Conservation (phyloP, 345 rosid species). For the Linum lewisii region DNA sequence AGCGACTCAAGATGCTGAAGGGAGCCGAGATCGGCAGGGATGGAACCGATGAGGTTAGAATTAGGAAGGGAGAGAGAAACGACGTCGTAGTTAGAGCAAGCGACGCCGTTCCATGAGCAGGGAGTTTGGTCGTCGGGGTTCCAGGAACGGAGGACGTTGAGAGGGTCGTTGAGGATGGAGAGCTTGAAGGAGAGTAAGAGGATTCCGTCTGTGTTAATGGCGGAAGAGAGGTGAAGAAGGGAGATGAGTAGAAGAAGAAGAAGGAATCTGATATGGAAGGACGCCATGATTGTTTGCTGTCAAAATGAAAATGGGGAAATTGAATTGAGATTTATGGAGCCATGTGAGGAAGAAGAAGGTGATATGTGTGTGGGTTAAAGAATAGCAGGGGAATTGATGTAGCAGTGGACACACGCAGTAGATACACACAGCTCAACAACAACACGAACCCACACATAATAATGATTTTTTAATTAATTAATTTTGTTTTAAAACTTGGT, state of each 20-base stretch:
- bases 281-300: conserved; percentile 28
- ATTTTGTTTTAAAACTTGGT: too few relatives aligned
- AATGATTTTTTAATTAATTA: conserved; percentile 12
- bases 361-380: conserved; percentile 3
- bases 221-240: conserved; percentile 17
- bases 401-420: conserved; percentile 1
- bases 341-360: conserved; percentile 31
- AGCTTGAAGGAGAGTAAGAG: conserved; percentile 69
- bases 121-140: conserved; percentile 48
- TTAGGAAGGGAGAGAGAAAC: conserved; percentile 52
- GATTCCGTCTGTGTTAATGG: conserved; percentile 63
- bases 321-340: conserved; percentile 33
- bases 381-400: conserved; percentile 9
- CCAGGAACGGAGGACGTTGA: conserved; percentile 49
- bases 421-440: conserved; percentile 40
- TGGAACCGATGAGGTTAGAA: conserved; percentile 57
- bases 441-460: conserved; percentile 13
- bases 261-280: conserved; percentile 23
- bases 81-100: conserved; percentile 36
- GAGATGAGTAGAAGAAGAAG: conserved; percentile 26
- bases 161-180: conserved; percentile 63
- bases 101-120: conserved; percentile 76
- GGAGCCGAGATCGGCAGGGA: conserved; percentile 68
- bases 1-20: conserved; percentile 44
- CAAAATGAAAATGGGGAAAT: conserved; percentile 13